Base-by-base conservation (phyloP, 345 rosid genomes). In the Gossypium rotundifolium region DNA sequence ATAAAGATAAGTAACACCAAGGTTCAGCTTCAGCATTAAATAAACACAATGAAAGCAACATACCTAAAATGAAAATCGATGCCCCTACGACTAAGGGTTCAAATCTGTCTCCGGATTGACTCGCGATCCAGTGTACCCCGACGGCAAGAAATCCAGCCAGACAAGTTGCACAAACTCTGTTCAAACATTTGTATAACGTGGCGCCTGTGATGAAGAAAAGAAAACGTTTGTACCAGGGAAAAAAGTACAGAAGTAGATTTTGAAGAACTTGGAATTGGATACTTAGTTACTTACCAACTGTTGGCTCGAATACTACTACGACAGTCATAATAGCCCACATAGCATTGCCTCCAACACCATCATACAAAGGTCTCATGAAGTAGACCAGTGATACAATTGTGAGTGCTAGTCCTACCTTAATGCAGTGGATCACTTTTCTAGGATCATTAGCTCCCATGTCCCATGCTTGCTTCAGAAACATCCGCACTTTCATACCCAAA, bases 241-340 rank as follows among this genome's bases (percentile, higher is more conserved):
- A 25, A 23, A 33, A 33, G 40, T 33, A 33, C 7, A 33, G 29
- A 60, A 22, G 44, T 51, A 69, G 44, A 9, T 51, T 59, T 45
- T 53, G 60, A 44, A 40, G 38, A 25, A 75, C 9, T 33, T 69
- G 42, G 38, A 65, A 60, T 46, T 14, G 23, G 20, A 45, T 83
- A 61, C 85, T 78, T 66, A 77, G 9, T 33, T 83, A 61, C 85
- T 80, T 66, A 79, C 89, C 89, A 8, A 77, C 87, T 20, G 74
- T 82, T 65, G 79, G 75, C 54, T 82, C 89, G 72, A 82, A 79
- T 65, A 76, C 89, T 12, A 86, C 85, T 2, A 86, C 86, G 17
- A 84, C 86, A 2, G 89, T 86, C 85, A 86, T 82, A n/a, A 86
- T 17, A 22, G 87, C 89, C 89, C 89, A 86, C 83, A 82, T 86